Base-by-base conservation (phyloP, 2,329 filamentous ascomycete genomes). In the Colletotrichum tanaceti region DNA sequence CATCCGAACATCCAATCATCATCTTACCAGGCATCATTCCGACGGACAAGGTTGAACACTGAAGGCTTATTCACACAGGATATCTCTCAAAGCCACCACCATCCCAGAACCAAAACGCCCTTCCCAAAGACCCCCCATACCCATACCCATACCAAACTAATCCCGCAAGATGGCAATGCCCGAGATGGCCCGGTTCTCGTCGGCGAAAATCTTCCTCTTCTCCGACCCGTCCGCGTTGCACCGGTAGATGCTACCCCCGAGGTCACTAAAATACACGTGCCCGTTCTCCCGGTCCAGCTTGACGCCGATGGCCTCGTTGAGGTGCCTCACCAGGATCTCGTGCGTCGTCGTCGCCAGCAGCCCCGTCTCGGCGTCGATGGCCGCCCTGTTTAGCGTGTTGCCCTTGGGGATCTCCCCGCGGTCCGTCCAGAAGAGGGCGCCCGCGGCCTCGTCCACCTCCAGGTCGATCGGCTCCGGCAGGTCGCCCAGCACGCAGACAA, bases 391-490 rank as follows among this genome's bases (percentile, higher is more conserved):
- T 65, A 90, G 70, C 13, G 82, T 82, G 73, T 87, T 88, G 0
- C 87, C 87, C 10, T 76, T 73, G 0, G 87, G 87, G 1, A 84
- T 75, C 70, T 90, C 87, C 4, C 87, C 88, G 0, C 88, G 79
- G 71, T 90, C 88, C 0, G 87, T 89, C 88, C 87, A 90, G 74
- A 87, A 90, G 32, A 90, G 76, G 1, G 74, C 77, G 35, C 80
- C 73, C 3, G 74, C 73, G 0, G 78, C 75, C 14, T 81, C 79
- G 18, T 89, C 85, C 1, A 89, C 72, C 39, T 87, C 86, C 0
- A 90, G 75, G 71, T 90, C 86, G 66, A 90, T 86, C 0, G 85
- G 84, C 73, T 89, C 87, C 0, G 86, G 86, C 10, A 89, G 76
- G 0, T 74, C 73, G 4, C 80, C 73, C 4, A 84, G 73, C 1